Base-by-base conservation (phyloP, 352 stramenopile species). In the Plasmopara halstedii region DNA sequence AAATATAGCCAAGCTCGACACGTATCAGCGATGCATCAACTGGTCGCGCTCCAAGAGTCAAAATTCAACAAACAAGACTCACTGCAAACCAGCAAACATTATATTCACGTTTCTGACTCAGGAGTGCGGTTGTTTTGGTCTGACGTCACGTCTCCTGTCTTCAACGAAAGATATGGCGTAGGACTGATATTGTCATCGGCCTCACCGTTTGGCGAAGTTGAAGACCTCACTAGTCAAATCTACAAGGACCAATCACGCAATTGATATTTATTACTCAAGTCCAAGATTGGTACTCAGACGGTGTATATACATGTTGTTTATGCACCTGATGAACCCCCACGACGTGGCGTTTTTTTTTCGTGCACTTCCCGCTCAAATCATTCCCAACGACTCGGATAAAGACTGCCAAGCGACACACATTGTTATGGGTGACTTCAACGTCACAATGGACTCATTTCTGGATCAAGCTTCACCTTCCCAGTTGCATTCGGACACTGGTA, bases 191-290 rank as follows among this genome's bases (percentile, higher is more conserved):
- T 56, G 13, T 53, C 46, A 20, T 53, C 53, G 1, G 41, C 46
- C 10, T 36, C 46, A n/a, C 35, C 53, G 1, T 54, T 51, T 29
- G 19, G 27, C 1, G 38, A 46, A 13, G 39, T 52, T 42, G 27
- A 45, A 13, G 53, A 62, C 21, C 11, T 39, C 11, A 56, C 35
- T 0, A 8, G 34, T 9, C n/a, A 13, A 15, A 35, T 62, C 21
- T 50, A 22, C 21, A 42, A 27, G 38, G 26, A 19, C 3, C 41
- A 35, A 15, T 41, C 53, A 1, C 22, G 29, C 0, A 61, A 61
- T 18, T 41, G 46, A 21, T 61, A 50, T 25, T 32, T 56, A 52
- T 31, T 56, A 6, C 46, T 56, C 18, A 48, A 48, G 14, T 40
- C 53, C 8, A 22, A 11, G 2, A 34, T 52, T 1, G 40, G 21